Base-by-base conservation (phyloP, 306 rosid species). In the Cucurbita pepo region DNA sequence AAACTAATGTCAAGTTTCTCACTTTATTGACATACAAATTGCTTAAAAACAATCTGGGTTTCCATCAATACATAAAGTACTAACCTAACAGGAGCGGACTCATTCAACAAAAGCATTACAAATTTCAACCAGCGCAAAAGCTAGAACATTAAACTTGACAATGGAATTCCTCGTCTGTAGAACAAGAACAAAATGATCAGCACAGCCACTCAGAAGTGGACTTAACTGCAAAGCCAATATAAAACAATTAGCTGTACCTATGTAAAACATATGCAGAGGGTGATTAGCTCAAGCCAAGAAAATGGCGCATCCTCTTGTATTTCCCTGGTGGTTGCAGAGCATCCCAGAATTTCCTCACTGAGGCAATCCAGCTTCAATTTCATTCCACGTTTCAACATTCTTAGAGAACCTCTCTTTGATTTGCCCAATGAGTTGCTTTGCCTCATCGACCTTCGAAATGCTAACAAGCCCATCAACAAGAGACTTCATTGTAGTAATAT, bases 381-480 rank as follows among this genome's bases (percentile, higher is more conserved):
- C 90, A 62, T 79, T 79, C 98, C 98, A 90, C 80, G 8, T 75
- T 13, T 86, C 88, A 36, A 57, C 82, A 60, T 76, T 85, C n/a
- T 0, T 85, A 1, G 85, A 3, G 56, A 89, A 83, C 76, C 73
- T 94, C 75, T 81, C 94, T 86, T 89, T 94, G 45, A 87, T 71
- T 73, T 74, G 81, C 75, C 85, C 82, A 74, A 94, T 47, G 47
- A 94, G 52, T 71, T 85, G 87, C 37, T 79, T 77, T 0, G 97
- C 97, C 56, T 84, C 88, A 11, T 84, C 82, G 7, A 87, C 83
- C 83, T 79, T 90, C 0, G 86, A 82, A 47, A 54, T 77, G 45
- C 83, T 76, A 73, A 69, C 89, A 38, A 90, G 92, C 58, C 98
- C 96, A 34, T 87, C 83, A 25, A 94, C 94, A 37, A 94, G 94